phyloP scores from a whole-genome alignment of 2,329 filamentous ascomycete species.

The Alternaria solani region DNA sequence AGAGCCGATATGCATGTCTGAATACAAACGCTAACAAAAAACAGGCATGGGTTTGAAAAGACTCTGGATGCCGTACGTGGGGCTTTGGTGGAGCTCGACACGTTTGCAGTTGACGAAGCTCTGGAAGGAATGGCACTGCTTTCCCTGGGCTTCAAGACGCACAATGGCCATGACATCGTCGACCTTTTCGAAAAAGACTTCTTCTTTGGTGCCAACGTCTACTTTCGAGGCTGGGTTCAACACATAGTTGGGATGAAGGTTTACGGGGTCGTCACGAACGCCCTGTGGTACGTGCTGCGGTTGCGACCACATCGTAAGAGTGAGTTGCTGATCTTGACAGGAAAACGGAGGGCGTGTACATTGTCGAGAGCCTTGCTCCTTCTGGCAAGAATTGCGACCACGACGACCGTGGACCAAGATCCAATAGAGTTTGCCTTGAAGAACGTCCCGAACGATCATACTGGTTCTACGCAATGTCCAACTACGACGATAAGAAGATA shows the following conservation, averaged over 20 bases:
- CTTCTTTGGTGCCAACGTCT: background rate
- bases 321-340: background rate
- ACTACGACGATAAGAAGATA: background rate
- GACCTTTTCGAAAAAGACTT: background rate
- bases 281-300: background rate
- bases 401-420: background rate
- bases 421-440: background rate
- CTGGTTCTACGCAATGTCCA: background rate
- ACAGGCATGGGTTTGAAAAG: background rate
- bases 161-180: background rate
- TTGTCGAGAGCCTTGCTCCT: background rate
- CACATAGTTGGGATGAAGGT: background rate
- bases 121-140: background rate
- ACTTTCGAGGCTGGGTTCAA: background rate
- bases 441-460: background rate
- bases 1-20: too few relatives aligned
- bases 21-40: background rate
- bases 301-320: background rate
- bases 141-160: background rate
- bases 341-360: background rate
- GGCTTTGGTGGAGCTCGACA: background rate
- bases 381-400: background rate
- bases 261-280: background rate
- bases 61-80: background rate
- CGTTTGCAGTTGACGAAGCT: background rate